Evolutionary conservation across 177 flowering plant species (phyloP), one percentile per base, ranked within the genome.

Genomic region (Telopea speciosissima): DNA sequence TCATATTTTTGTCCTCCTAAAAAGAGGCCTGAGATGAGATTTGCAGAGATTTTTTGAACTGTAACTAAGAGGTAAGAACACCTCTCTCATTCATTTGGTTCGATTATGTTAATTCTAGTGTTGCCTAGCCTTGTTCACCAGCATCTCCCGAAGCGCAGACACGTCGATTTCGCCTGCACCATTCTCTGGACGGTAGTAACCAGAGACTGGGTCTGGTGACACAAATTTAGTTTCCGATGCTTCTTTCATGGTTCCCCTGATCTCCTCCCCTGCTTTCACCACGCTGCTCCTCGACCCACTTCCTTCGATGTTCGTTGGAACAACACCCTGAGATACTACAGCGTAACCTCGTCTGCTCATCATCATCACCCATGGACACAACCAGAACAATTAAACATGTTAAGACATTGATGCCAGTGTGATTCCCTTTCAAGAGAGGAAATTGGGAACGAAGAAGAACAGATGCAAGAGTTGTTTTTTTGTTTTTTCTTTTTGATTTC

Each of bases 131-230:
- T 74, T 85, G 68, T 83, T 89, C 62, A 89, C 42, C 61, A 88
- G 81, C 72, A 69, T 33, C 56, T 81, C 79, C 1, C 96, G 76
- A 21, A 91, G 80, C 76, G 86, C 90, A 2, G 90, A 93, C 13
- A 79, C 88, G 68, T 91, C 93, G 25, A 88, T 72, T 76, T 86
- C 91, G 1, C 68, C 74, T 21, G 71, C 74, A 1, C 66, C 69
- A 70, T 81, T 83, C 68, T 82, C 96, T 11, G 98, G 98, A 25
- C 89, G 72, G 81, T 89, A 93, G 79, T 77, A 85, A 0, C 98
- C 98, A 17, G 98, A 91, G 0, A 78, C 82, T 11, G 98, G 98
- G 65, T 93, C 97, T 3, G 97, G 97, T n/a, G 85, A 80, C 98
- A 97, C 90, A 8, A 91, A 24, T 5, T 74, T 81, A 42, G 75